Base-by-base conservation (phyloP, 805 yeast genomes). In the Saccharomyces jurei region DNA sequence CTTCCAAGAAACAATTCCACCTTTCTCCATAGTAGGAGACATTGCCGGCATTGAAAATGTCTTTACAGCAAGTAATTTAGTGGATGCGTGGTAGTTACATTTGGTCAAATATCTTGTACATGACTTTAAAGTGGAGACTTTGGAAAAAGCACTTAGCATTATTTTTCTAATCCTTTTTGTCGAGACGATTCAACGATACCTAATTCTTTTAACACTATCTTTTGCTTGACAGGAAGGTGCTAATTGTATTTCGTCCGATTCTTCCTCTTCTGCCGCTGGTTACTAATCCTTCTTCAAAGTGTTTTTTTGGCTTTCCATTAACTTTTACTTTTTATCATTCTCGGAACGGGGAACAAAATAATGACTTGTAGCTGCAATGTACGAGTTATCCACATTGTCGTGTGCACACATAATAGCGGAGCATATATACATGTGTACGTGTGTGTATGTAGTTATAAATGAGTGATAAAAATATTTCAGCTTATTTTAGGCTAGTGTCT, bases 1-100 rank as follows among this genome's bases (percentile, higher is more conserved):
- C 68, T 89, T 87, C 99, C 99, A 92, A 53, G 82, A 78, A 11
- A 89, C 88, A 59, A 92, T 80, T 5, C 96, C 97, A 46, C 99
- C 99, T 67, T 84, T 88, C 30, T 90, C 89, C 99, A 92, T 92
- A 6, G 99, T 92, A 47, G 99, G 99, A 4, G 97, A 91, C 97
- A 92, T 89, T 27, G 99, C 97, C 3, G 99, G 99, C 98, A 92
- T 92, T 52, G 77, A 83, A 74, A 89, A 89, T 60, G 81, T 68
- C 52, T 69, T 65, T 11, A 74, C 75, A 52, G 66, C 64, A 28
- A 50, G 52, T 3, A 62, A 29, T 8, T 54, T 52, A n/a, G 52
- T 36, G 6, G 69, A 56, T 6, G 60, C 55, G 52, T 69, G 71
- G 51, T 73, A 52, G 9, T 57, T 32, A 48, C 67, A 60, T 26